A percentile compares a stretch with the other conserved stretches of the same genome.
phyloP scores from a whole-genome alignment of 768 basidiomycete genomes.

The Clitopilus passeckerianus region DNA sequence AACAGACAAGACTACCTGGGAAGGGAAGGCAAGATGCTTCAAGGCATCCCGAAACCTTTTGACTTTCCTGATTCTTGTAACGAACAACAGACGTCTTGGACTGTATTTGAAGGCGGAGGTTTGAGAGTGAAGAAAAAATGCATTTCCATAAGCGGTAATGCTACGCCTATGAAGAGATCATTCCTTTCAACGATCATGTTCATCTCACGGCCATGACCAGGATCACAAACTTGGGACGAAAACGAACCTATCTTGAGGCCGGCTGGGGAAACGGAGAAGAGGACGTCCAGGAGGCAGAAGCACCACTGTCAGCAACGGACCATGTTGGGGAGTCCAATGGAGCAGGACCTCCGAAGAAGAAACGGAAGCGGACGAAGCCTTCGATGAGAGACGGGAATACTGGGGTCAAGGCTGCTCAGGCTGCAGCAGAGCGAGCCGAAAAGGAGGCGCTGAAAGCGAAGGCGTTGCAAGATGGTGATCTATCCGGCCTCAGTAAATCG shows the following conservation, averaged over 20 bases:
- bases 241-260: constrained; percentile 67
- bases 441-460: constrained; percentile 6
- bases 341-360: constrained; percentile 42
- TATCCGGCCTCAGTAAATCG: not conserved
- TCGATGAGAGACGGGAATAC: constrained; percentile 35
- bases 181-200: not conserved
- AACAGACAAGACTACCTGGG: too few species aligned
- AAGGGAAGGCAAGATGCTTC: too few species aligned
- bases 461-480: constrained; percentile 12
- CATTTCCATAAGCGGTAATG: not conserved
- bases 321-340: constrained; percentile 5
- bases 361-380: constrained; percentile 51
- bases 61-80: too few species aligned
- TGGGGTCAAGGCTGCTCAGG: constrained; percentile 19
- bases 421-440: constrained; percentile 9
- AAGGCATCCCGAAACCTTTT: too few species aligned
- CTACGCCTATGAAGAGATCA: not conserved
- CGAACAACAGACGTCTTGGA: too few species aligned
- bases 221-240: constrained; percentile 68
- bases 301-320: constrained; percentile 1
- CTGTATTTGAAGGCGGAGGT: not conserved
- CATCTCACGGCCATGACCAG: constrained; percentile 54
- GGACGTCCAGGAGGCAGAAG: constrained; percentile 9
- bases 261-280: constrained; percentile 32
- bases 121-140: not conserved